These are phyloP conservation scores for Delonix regia DNA, from an alignment of 306 rosid genomes.

Conservation along the genomic window DNA sequence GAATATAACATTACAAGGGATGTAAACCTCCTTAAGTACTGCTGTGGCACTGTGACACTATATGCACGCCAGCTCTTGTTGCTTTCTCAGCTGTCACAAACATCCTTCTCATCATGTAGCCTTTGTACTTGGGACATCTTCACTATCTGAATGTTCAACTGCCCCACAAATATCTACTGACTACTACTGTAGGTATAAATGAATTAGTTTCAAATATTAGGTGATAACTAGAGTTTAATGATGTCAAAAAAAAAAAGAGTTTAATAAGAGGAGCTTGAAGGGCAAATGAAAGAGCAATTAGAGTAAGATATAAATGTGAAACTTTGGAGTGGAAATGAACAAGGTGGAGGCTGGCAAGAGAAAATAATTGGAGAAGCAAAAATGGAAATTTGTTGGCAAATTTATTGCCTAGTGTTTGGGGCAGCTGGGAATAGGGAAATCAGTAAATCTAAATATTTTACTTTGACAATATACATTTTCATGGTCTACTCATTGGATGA, in stretches of 20 bases:
- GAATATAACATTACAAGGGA: conserved; percentile 1
- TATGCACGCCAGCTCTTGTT: neutral
- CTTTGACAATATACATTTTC: neutral
- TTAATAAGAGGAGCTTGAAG: neutral
- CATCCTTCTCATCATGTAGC: neutral
- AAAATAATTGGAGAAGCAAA: neutral
- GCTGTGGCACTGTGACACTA: neutral
- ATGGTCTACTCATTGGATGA: neutral
- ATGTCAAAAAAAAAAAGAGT: no score
- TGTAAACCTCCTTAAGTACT: neutral
- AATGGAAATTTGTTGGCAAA: neutral
- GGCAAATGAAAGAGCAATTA: neutral
- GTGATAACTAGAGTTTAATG: neutral
- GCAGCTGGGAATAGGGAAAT: neutral
- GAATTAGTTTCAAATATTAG: neutral
- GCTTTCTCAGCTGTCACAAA: neutral
- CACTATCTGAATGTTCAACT: neutral
- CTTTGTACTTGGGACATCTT: neutral
- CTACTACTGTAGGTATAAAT: conserved; percentile 3
- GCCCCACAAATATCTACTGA: neutral
- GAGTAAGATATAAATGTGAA: neutral
- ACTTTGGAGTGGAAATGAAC: neutral
- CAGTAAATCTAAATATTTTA: neutral
- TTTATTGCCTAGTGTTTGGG: neutral
- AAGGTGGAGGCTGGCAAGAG: neutral